Base-by-base conservation (phyloP, 768 basidiomycete genomes). In the Termitomyces sp. region DNA sequence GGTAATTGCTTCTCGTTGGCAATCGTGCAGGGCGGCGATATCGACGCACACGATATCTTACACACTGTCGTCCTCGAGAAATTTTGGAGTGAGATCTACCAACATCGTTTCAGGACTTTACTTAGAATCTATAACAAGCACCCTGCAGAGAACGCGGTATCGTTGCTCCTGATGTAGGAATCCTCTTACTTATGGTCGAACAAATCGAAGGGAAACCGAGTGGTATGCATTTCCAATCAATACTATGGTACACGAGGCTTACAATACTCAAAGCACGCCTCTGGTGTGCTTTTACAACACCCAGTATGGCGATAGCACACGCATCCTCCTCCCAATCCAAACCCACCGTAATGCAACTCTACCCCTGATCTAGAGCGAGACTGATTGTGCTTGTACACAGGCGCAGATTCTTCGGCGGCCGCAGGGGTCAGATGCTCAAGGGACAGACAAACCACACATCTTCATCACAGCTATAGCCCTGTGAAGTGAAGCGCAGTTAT, bases 261-360 rank as follows among this genome's bases (percentile, higher is more conserved):
- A 59, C 44, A 33, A 46, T n/a, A 35, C 50, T 35, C 50, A 54
- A 28, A 90, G 91, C 81, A 35, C 84, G 89, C 38, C 73, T 92
- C 40, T 93, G 90, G 89, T 92, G 91, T 68, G 90, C 85, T 44
- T 94, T 93, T 73, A 93, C 92, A 7, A 88, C 92, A 28, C 78
- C 84, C 20, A 90, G 88, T 70, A 92, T 94, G 90, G 89, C 91
- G 0, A 77, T 93, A 57, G 90, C 82, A 35, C 91, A 88, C 66
- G 84, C 83, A 18, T 85, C 88, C 18, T 79, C 84, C 38, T 66
- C 68, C 45, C 73, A 79, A 57, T 77, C 79, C 18, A 83, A 78
- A 65, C 84, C 88, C 28, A 87, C 85, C 80, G 92, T 89, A 72
- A 51, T 45, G 66, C 24, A 18, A 44, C 38, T 58, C 24, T 52